phyloP scores from a whole-genome alignment of 257 asterid species.

The Rauvolfia tetraphylla region DNA sequence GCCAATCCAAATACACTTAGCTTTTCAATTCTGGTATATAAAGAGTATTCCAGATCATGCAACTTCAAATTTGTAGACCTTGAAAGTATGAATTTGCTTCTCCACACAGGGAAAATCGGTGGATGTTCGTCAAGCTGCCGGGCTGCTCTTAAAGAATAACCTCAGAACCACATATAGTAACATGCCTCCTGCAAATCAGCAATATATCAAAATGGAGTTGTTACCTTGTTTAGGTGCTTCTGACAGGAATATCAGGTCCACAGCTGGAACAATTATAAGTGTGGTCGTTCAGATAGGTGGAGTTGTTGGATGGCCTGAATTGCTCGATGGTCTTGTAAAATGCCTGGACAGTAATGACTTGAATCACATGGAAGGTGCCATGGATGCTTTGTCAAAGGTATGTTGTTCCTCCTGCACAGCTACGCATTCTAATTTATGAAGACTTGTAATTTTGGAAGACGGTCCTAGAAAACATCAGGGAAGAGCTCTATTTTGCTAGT shows the following conservation, averaged over 20 bases:
- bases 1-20: too few relatives aligned
- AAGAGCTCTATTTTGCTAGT: not conserved
- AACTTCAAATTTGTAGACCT: not conserved
- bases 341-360: constrained; percentile 86
- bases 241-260: constrained; percentile 86
- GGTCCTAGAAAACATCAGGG: not conserved
- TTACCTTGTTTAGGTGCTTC: constrained; percentile 85
- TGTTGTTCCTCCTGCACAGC: not conserved
- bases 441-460: not conserved
- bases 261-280: constrained; percentile 90
- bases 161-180: constrained; percentile 49
- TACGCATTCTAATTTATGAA: not conserved
- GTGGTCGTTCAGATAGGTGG: constrained; percentile 87
- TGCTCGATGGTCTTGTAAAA: constrained; percentile 73
- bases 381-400: constrained; percentile 99
- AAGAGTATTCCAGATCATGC: not conserved
- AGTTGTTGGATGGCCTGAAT: constrained; percentile 86
- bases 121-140: constrained; percentile 98
- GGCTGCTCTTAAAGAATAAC: constrained; percentile 87
- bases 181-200: constrained; percentile 71
- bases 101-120: constrained; percentile 67
- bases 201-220: constrained; percentile 69
- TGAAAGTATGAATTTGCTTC: not conserved
- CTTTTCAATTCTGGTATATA: not conserved
- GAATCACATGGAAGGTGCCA: constrained; percentile 97